Evolutionary conservation across 139 green algal species (phyloP).

Genomic region (Chlamydomonas incerta): DNA sequence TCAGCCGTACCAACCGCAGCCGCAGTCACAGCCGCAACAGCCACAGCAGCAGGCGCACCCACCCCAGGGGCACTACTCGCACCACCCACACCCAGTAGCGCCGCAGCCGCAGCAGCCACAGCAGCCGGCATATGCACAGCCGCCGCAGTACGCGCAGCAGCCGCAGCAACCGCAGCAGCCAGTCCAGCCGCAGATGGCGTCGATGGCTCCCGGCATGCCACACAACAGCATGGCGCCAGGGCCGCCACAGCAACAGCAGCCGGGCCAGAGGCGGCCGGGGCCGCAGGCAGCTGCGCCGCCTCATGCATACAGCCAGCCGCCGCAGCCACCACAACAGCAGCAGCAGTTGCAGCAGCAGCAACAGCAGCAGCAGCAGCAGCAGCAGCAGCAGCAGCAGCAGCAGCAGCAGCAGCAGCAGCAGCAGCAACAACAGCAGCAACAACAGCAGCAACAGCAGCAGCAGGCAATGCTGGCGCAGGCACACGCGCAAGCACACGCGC

Average conservation of each 20-base stretch:
- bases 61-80: background rate
- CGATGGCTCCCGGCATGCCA: background rate
- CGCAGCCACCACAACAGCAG: too few species aligned
- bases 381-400: background rate
- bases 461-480: background rate
- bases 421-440: too few species aligned
- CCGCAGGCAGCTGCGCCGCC: too few species aligned
- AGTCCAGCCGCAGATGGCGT: background rate
- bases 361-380: background rate
- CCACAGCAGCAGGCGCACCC: background rate
- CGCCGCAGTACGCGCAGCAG: background rate
- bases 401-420: background rate
- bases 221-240: background rate
- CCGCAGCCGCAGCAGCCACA: background rate
- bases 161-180: constrained; percentile 1
- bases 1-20: background rate
- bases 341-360: background rate
- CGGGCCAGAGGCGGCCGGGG: background rate
- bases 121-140: background rate
- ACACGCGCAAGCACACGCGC: background rate
- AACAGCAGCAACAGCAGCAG: background rate
- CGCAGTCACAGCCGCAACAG: background rate
- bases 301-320: too few species aligned
- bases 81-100: background rate
- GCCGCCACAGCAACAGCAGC: background rate